These are phyloP conservation scores for Ulota crispa DNA, from an alignment of 225 moss, liverwort and hornwort species.

Conservation along the genomic window DNA sequence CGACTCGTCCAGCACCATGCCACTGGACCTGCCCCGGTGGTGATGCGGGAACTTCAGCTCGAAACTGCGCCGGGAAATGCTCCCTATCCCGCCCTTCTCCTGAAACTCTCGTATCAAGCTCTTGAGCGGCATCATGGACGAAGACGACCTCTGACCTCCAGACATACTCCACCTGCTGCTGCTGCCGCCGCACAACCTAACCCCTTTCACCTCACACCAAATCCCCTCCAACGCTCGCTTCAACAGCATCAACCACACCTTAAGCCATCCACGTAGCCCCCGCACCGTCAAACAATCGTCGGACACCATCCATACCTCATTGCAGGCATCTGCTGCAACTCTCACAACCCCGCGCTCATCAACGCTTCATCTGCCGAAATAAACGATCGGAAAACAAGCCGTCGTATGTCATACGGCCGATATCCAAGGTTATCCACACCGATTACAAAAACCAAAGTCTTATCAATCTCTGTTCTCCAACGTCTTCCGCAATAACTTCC, in stretches of 20 bases:
- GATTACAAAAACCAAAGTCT: not conserved
- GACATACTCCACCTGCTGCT: slow-evolving; percentile 45
- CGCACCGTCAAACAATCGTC: slow-evolving; percentile 48
- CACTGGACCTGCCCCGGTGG: slow-evolving; percentile 83
- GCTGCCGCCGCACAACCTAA: slow-evolving; percentile 39
- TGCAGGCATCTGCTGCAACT: slow-evolving; percentile 22
- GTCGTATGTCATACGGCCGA: not conserved
- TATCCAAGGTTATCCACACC: not conserved
- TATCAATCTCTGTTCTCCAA: slow-evolving; percentile 14
- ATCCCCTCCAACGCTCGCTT: slow-evolving; percentile 46
- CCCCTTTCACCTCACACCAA: slow-evolving; percentile 48
- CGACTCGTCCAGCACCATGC: slow-evolving; percentile 89
- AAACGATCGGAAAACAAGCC: not conserved
- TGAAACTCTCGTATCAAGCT: slow-evolving; percentile 89
- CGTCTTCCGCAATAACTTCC: not conserved
- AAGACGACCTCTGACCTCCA: slow-evolving; percentile 54
- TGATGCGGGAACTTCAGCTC: slow-evolving; percentile 89
- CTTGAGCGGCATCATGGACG: slow-evolving; percentile 94
- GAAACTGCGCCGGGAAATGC: slow-evolving; percentile 94
- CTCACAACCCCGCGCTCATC: not conserved
- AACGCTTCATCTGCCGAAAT: not conserved
- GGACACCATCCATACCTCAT: slow-evolving; percentile 65
- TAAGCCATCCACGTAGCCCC: slow-evolving; percentile 51
- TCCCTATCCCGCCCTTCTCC: slow-evolving; percentile 98
- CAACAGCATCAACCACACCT: slow-evolving; percentile 50